Evolutionary conservation across 176 grass and related monocot genomes (phyloP), one percentile per base, ranked within the genome.

Genomic region (Hsuehochloa calcarea): DNA sequence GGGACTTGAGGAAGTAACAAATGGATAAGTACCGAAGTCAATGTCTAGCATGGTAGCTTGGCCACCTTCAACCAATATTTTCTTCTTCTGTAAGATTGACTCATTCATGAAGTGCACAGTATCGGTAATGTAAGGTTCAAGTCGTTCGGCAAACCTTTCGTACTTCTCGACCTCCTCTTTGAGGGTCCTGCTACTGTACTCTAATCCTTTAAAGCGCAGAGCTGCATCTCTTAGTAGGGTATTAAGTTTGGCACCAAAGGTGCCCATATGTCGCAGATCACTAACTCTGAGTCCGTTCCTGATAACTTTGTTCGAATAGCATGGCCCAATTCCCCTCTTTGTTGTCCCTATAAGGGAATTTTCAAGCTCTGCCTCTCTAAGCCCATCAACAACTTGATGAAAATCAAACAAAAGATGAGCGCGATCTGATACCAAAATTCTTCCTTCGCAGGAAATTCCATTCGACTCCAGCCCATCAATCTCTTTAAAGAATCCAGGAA

Each of bases 1-100:
- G 40, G 96, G 96, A 80, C 80, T 98, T 59, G 93, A 98, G 10
- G 96, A 98, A 17, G 96, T 98, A 39, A 98, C 96, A 78, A 93
- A 98, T 2, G 93, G 96, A 70, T 98, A 98, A 49, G 93, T 98
- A 19, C 96, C 96, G 50, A 98, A 98, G 87, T 98, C 96, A 87
- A 98, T 90, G 70, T 98, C 96, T 85, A 98, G 81, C 96, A 98
- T 95, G 26, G 96, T 98, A 73, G 96, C 96, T 80, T 98, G 93
- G 74, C 96, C 93, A 74, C 96, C 93, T 94, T 95, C 96, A 61
- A 98, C 93, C 74, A 98, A 90, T 74, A 98, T 83, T 83, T 95
- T 98, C 91, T 94, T 98, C n/a, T 92, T 92, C 54, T 98, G 89
- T 77, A 77, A 86, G 68, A 98, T 90, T 3, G 91, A 91, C 38